Conservation (phyloP, 371 early-diverging fungal species). For the Gilbertella persicaria region DNA sequence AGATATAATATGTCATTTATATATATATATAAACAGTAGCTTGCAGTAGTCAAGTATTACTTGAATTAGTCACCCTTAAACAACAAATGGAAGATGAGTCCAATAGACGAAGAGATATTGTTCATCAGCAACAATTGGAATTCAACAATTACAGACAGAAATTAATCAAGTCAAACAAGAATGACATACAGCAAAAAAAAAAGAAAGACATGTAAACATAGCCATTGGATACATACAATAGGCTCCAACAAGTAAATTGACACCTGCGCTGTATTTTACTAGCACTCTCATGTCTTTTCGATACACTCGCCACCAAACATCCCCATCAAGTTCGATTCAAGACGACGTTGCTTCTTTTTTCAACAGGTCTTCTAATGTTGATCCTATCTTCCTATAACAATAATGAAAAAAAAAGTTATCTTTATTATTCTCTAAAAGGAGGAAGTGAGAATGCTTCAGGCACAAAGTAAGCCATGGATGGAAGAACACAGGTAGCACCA, state of each 20-base stretch:
- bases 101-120: neutral
- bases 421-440: slow-evolving; percentile 10
- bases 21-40: too few relatives aligned
- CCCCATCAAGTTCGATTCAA: slow-evolving; percentile 2
- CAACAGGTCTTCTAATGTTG: slow-evolving; percentile 1
- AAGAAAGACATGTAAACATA: neutral
- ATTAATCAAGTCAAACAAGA: neutral
- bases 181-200: neutral
- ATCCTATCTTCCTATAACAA: slow-evolving; percentile 16
- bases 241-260: neutral
- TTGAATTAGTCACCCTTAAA: slow-evolving; percentile 4
- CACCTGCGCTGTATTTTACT: slow-evolving; percentile 12
- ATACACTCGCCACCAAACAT: slow-evolving; percentile 2
- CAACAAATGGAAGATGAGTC: slow-evolving; percentile 4
- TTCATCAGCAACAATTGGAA: neutral
- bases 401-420: neutral
- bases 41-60: slow-evolving; percentile 1
- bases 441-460: slow-evolving; percentile 45
- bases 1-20: too few relatives aligned
- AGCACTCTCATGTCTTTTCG: slow-evolving; percentile 16
- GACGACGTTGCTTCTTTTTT: slow-evolving; percentile 15
- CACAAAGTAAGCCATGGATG: slow-evolving; percentile 70
- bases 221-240: neutral
- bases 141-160: neutral
- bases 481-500: slow-evolving; percentile 54